Evolutionary conservation across 2,329 filamentous ascomycete genomes (phyloP).

Genomic region (Drechslerella dactyloides): DNA sequence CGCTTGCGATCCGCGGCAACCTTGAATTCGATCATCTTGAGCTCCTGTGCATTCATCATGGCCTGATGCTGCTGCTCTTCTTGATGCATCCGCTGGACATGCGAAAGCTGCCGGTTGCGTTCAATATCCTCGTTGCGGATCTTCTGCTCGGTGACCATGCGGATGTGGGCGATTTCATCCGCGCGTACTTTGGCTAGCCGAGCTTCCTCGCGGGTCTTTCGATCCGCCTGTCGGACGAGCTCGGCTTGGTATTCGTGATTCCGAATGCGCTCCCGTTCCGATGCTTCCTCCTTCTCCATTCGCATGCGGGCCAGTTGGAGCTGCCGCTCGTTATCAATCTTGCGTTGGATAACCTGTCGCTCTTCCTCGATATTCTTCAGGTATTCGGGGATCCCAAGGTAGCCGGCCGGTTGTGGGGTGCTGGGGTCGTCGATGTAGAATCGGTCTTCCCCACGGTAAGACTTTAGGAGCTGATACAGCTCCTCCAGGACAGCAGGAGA

Average conservation of each 20-base stretch:
- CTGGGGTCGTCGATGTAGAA: slow-evolving; percentile 43
- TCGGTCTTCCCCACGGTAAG: slow-evolving; percentile 28
- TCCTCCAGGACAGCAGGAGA: slow-evolving; percentile 35
- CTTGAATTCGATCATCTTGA: slow-evolving; percentile 48
- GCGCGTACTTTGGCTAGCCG: slow-evolving; percentile 22
- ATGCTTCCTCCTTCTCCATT: slow-evolving; percentile 35
- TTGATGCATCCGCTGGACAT: slow-evolving; percentile 33
- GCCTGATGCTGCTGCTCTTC: slow-evolving; percentile 41
- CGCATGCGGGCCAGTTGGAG: slow-evolving; percentile 29
- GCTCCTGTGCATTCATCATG: slow-evolving; percentile 36
- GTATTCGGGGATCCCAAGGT: slow-evolving; percentile 39
- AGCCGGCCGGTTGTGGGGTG: slow-evolving; percentile 29
- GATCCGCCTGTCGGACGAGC: slow-evolving; percentile 31
- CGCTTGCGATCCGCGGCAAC: slow-evolving; percentile 35
- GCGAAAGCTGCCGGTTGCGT: slow-evolving; percentile 17
- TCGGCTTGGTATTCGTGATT: slow-evolving; percentile 44
- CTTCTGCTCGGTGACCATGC: slow-evolving; percentile 22
- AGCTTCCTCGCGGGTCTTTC: slow-evolving; percentile 26
- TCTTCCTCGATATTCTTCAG: slow-evolving; percentile 40
- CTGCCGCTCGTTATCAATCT: slow-evolving; percentile 37
- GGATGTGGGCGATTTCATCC: slow-evolving; percentile 22
- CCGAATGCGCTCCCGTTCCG: slow-evolving; percentile 31
- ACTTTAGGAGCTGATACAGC: slow-evolving; percentile 28
- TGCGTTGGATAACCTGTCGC: slow-evolving; percentile 31
- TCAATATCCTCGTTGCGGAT: slow-evolving; percentile 26